Base-by-base conservation (phyloP, 2,329 filamentous ascomycete genomes). In the Whalleya microplaca region DNA sequence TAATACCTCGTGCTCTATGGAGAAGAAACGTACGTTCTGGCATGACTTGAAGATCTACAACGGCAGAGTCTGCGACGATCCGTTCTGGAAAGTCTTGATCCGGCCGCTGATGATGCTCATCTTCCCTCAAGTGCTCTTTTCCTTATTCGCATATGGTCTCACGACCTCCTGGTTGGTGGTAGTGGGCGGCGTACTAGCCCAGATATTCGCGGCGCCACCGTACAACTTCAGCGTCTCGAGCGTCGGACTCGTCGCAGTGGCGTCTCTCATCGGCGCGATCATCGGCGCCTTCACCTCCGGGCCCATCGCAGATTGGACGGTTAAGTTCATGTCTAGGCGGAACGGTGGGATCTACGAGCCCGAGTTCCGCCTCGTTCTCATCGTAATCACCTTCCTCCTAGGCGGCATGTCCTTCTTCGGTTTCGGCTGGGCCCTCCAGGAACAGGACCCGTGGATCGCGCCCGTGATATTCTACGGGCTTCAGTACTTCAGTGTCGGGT, bases 261-360 rank as follows among this genome's bases (percentile, higher is more conserved):
- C 83, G 0, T 82, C 78, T 3, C 66, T 84, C 1, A 80, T 84
- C 48, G 81, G 83, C 8, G 80, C 81, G 8, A 68, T 83, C 10
- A 75, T 84, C 12, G 82, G 82, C 29, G 84, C 82, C 70, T 74
- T 81, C 50, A 84, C 82, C 63, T 83, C 83, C 40, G 83, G 83
- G 12, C 84, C 80, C 63, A 75, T 82, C 56, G 83, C 80, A 8
- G 83, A 86, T 65, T 71, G 76, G 59, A 83, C 85, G 59, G 78
- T 84, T 21, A 71, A 79, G 41, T 83, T 80, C 78, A 80, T 82
- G 75, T 78, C 80, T 2, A 79, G 77, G 51, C 76, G 76, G 21
- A 82, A 83, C 59, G 74, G 74, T 18, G 82, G 82, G 8, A 74
- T 84, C 41, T 80, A 80, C 63, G 82, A 84, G 63, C 80, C 82